Conservation (phyloP, 768 basidiomycete species). For the Pulveroboletus sp. region DNA sequence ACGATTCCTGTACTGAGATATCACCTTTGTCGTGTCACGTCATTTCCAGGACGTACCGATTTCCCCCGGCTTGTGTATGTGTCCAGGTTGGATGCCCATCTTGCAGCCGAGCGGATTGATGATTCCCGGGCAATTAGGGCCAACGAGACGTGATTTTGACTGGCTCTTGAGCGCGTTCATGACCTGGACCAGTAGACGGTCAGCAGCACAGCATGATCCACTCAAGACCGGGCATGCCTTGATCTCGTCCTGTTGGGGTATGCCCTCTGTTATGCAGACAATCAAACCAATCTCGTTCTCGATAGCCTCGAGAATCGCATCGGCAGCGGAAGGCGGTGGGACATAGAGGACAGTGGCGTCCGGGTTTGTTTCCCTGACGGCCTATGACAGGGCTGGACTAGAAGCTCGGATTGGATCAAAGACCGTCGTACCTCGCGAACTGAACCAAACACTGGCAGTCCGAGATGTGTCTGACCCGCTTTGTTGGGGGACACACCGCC, state of each 20-base stretch:
- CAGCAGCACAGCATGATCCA: neutral
- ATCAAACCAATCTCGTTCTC: conserved; percentile 97
- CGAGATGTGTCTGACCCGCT: conserved; percentile 92
- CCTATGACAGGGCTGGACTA: conserved; percentile 42
- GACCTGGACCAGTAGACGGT: conserved; percentile 46
- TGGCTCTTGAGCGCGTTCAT: conserved; percentile 92
- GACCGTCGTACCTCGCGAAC: conserved; percentile 72
- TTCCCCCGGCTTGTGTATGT: conserved; percentile 94
- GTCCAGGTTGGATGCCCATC: conserved; percentile 98
- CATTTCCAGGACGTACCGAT: conserved; percentile 58
- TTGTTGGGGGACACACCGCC: conserved; percentile 97
- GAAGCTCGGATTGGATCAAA: neutral
- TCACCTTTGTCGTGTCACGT: neutral
- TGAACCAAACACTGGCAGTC: conserved; percentile 88
- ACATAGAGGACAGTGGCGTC: conserved; percentile 98
- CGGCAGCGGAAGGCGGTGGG: conserved; percentile 92
- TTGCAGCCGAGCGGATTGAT: conserved; percentile 98
- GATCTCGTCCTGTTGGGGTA: conserved; percentile 96
- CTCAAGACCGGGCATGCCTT: conserved; percentile 44
- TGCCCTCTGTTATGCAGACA: conserved; percentile 98
- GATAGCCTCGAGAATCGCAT: conserved; percentile 98
- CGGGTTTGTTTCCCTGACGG: conserved; percentile 78
- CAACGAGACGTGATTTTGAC: conserved; percentile 91
- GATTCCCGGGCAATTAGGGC: conserved; percentile 98
- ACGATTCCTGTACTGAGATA: conserved; percentile 63